Evolutionary conservation across 2,329 filamentous ascomycete genomes (phyloP), one percentile per base, ranked within the genome.

Genomic region (Helotiales sp.): DNA sequence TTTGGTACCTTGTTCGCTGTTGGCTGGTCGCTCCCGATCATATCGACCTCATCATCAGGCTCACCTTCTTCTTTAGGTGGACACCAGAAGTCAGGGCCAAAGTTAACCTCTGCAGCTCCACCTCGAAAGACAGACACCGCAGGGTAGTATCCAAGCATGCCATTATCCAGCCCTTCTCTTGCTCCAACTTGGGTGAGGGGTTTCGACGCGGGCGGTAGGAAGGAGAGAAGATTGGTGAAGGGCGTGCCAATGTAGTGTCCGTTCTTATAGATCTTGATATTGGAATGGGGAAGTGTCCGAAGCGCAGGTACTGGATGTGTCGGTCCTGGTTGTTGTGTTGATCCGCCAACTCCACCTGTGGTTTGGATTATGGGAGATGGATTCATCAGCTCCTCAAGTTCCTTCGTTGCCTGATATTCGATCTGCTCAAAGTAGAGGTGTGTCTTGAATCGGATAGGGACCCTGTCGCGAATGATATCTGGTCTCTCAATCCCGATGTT

Each of bases 351-450:
- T 43, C 73, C 75, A 24, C 75, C 75, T n/a, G 80, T 72, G 40
- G 77, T 73, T 61, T 82, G 78, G 37, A 81, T 78, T 61, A 82
- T 76, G 2, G 87, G 84, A 15, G 88, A 86, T 1, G 89, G 89
- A 75, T 92, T 92, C 84, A 93, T 90, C 22, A 91, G 81, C 74
- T 97, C 92, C 74, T 97, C 94, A 47, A 98, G 88, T 71, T 96
- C 91, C 77, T 97, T 96, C 11, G 91, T 91, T 0, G 92, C 85
- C 73, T 95, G 92, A 78, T 96, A 96, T 77, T 97, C 93, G 71
- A 93, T 91, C 77, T 93, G 91, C 80, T 98, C 95, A 79, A 97
- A 97, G 81, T 96, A 97, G 62, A 94, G 91, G 78, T 96, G 93
- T 49, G 91, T 89, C 79, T 97, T 97, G 83, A 97, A 96, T 10